Conservation (phyloP, 176 grass and related monocot species). For the Phyllostachys edulis region DNA sequence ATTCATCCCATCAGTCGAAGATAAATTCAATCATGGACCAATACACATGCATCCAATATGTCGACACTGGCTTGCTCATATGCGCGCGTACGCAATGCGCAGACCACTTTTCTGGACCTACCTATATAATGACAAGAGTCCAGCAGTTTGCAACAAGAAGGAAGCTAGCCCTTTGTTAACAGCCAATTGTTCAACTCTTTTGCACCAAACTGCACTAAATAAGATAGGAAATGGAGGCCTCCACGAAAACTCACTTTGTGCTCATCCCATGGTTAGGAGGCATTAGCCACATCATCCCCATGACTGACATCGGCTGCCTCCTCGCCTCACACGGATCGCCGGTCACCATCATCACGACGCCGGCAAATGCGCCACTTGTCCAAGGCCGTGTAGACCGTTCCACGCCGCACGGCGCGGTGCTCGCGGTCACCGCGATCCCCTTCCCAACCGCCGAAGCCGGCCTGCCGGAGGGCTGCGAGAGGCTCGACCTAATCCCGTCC, state of each 20-base stretch:
- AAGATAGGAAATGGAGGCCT: conserved; percentile 14
- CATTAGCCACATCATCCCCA: conserved; percentile 54
- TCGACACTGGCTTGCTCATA: not conserved
- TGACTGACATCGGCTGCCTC: conserved; percentile 59
- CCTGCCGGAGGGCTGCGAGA: conserved; percentile 54
- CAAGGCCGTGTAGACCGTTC: conserved; percentile 35
- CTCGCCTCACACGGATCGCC: conserved; percentile 45
- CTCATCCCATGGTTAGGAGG: conserved; percentile 54
- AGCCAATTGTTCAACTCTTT: not conserved
- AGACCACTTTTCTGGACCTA: not conserved
- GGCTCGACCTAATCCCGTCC: conserved; percentile 41
- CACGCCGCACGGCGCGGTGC: not conserved
- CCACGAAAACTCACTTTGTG: conserved; percentile 47
- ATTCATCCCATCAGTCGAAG: not conserved
- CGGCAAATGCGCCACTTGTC: conserved; percentile 38
- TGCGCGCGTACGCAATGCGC: not conserved
- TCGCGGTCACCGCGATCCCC: conserved; percentile 47
- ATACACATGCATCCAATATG: not conserved
- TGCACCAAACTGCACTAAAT: not conserved
- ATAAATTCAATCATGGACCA: not conserved
- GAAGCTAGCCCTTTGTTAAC: not conserved
- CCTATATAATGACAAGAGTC: conserved; percentile 3
- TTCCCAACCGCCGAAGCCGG: conserved; percentile 46
- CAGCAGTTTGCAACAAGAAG: not conserved
- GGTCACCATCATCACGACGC: conserved; percentile 61